These are phyloP conservation scores for Kazachstania sp. DNA, from an alignment of 1,139 yeast genomes.

Conservation along the genomic window DNA sequence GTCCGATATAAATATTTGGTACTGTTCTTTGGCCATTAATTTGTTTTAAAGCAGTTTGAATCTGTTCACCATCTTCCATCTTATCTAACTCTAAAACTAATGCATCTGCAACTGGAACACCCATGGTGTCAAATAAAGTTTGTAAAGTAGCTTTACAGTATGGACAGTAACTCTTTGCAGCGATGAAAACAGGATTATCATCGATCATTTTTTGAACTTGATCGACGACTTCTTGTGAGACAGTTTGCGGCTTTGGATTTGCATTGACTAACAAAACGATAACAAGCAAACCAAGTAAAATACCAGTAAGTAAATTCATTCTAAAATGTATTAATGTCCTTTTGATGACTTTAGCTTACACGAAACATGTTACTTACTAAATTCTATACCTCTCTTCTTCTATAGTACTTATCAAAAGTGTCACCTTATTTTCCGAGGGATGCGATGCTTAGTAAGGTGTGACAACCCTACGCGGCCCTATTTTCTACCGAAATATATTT, in stretches of 20 bases:
- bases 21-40: slow-evolving; percentile 87
- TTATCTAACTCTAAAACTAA: slow-evolving; percentile 58
- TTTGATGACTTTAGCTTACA: too few relatives aligned
- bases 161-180: slow-evolving; percentile 71
- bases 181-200: slow-evolving; percentile 66
- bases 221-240: slow-evolving; percentile 41
- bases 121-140: slow-evolving; percentile 41
- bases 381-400: background rate
- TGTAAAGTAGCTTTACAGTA: slow-evolving; percentile 59
- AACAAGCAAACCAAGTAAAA: background rate
- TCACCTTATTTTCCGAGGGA: background rate
- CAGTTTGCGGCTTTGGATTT: slow-evolving; percentile 1
- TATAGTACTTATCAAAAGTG: background rate
- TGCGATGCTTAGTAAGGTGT: too few relatives aligned
- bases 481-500: too few relatives aligned
- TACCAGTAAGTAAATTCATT: background rate
- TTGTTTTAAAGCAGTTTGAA: slow-evolving; percentile 68
- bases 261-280: background rate
- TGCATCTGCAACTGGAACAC: slow-evolving; percentile 38
- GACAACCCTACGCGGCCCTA: too few relatives aligned
- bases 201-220: slow-evolving; percentile 59
- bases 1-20: slow-evolving; percentile 82
- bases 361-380: too few relatives aligned
- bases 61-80: slow-evolving; percentile 46
- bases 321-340: background rate